Percentiles rank a stretch among this genome's conserved stretches.
Conservation (phyloP, 2,329 filamentous ascomycete species). For the Fusarium multiceps region DNA sequence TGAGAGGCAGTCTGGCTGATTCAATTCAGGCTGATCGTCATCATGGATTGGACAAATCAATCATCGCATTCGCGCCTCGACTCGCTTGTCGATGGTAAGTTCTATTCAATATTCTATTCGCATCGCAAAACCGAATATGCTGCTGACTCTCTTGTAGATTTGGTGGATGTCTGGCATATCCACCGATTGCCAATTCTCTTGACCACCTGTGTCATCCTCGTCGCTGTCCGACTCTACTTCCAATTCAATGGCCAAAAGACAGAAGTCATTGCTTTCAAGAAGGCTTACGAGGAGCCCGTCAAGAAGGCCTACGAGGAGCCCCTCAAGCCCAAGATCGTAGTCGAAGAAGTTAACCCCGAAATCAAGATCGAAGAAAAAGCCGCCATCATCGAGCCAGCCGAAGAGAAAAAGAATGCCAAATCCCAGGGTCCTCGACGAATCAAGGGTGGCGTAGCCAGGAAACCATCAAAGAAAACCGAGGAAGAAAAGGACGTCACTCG, state of each 20-base stretch:
- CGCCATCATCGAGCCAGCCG: constrained; percentile 31
- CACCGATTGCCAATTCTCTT: constrained; percentile 60
- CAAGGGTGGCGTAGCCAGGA: constrained; percentile 56
- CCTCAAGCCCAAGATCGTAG: constrained; percentile 16
- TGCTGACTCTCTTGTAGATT: constrained; percentile 44
- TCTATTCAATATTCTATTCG: not conserved
- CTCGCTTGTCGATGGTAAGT: constrained; percentile 42
- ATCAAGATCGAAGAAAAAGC: constrained; percentile 29
- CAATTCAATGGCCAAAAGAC: constrained; percentile 51
- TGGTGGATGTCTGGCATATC: constrained; percentile 59
- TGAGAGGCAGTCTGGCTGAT: constrained; percentile 16
- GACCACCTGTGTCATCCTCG: constrained; percentile 52
- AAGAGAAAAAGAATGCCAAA: constrained; percentile 47
- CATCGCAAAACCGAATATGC: constrained; percentile 15
- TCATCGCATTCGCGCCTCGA: constrained; percentile 43
- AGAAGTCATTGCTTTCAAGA: constrained; percentile 53
- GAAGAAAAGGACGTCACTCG: constrained; percentile 49
- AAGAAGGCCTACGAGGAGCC: not conserved
- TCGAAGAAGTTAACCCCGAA: constrained; percentile 4
- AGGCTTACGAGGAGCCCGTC: constrained; percentile 47
- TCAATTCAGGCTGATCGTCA: constrained; percentile 15
- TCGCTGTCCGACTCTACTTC: constrained; percentile 57
- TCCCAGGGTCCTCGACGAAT: constrained; percentile 61
- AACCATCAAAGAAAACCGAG: constrained; percentile 43
- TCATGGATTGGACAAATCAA: constrained; percentile 44